These are phyloP conservation scores for Paramecium biaurelia DNA, from an alignment of 73 alveolate species.

Conservation along the genomic window DNA sequence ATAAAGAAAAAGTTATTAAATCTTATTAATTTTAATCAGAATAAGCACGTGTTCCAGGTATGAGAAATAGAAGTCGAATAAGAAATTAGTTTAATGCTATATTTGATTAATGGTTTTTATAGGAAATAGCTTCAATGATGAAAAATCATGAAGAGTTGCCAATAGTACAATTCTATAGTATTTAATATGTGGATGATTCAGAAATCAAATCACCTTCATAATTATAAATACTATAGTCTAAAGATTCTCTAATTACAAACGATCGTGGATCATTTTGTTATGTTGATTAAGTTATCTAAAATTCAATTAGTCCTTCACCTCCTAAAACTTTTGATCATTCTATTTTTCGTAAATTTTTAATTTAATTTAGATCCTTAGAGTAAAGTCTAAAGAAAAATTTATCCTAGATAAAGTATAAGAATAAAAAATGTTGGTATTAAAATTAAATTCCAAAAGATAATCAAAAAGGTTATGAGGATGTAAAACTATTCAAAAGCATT, in stretches of 20 bases:
- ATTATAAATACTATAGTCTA: neutral
- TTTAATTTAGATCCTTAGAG: neutral
- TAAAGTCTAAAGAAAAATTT: neutral
- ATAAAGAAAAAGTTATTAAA: constrained; percentile 18
- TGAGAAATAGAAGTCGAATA: neutral
- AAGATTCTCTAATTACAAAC: neutral
- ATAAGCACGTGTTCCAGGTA: neutral
- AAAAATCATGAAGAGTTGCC: neutral
- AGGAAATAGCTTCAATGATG: neutral
- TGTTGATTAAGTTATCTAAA: neutral
- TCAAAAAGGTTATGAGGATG: neutral
- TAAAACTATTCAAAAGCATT: neutral
- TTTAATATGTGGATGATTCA: neutral
- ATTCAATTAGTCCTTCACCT: neutral
- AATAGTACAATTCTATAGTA: neutral
- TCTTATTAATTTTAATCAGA: neutral
- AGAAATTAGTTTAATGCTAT: constrained; percentile 14
- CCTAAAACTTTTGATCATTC: neutral
- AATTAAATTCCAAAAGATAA: neutral
- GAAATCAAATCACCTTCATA: neutral
- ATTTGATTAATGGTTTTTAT: neutral
- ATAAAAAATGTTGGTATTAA: neutral
- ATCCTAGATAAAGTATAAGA: neutral
- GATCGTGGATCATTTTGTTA: neutral
- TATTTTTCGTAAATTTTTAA: neutral